Conservation (phyloP, 768 basidiomycete species). For the Lentinula detonsa region DNA sequence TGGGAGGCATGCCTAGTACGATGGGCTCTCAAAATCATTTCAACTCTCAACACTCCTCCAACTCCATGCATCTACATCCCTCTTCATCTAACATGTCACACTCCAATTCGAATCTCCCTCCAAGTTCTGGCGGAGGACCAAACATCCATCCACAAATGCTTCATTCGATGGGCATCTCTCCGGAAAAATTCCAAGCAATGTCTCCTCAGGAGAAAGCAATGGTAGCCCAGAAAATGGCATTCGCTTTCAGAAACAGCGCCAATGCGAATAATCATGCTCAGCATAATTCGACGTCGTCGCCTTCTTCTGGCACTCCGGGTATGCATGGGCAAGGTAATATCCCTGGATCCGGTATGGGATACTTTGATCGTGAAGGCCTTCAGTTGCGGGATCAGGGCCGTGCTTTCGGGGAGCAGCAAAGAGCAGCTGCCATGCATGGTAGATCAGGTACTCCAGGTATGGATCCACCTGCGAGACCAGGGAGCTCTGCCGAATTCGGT, state of each 20-base stretch:
- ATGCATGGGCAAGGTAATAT: not conserved
- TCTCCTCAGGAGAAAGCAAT: not conserved
- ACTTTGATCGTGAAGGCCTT: not conserved
- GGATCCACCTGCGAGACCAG: not conserved
- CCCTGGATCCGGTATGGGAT: not conserved
- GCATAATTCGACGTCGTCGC: not conserved
- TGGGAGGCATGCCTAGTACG: not conserved
- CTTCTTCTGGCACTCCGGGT: not conserved
- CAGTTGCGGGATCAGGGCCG: not conserved
- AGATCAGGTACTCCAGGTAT: not conserved
- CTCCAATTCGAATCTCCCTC: not conserved
- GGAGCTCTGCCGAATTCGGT: not conserved
- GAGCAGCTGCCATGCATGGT: not conserved
- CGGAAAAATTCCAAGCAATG: not conserved
- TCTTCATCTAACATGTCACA: not conserved
- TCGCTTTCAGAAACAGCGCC: not conserved
- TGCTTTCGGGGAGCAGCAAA: conserved; percentile 1
- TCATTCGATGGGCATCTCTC: not conserved
- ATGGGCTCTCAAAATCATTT: not conserved
- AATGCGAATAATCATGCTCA: not conserved
- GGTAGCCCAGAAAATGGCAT: not conserved
- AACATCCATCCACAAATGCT: not conserved
- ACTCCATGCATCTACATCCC: not conserved
- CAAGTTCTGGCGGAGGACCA: not conserved
- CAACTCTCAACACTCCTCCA: not conserved